Conservation (phyloP, 225 moss, liverwort and hornwort species). For the Thuidium tamariscinum region DNA sequence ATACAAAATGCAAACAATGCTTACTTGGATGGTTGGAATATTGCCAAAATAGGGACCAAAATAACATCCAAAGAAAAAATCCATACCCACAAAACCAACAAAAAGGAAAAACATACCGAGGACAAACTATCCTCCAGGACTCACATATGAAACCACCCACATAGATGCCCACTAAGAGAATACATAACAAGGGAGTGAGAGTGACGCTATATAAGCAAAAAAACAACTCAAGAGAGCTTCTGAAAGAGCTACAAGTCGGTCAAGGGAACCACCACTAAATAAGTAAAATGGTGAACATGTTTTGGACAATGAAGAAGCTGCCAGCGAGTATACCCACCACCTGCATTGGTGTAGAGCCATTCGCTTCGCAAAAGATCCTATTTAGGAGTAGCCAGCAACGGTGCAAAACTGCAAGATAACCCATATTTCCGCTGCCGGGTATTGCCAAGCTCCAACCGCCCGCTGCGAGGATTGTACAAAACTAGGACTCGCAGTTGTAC, state of each 20-base stretch:
- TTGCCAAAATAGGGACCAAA: neutral
- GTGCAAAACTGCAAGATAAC: neutral
- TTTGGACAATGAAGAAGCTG: neutral
- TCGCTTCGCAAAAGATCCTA: slow-evolving; percentile 1
- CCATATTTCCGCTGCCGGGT: neutral
- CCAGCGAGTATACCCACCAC: neutral
- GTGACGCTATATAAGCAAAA: neutral
- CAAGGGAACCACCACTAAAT: neutral
- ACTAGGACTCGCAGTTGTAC: neutral
- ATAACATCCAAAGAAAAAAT: neutral
- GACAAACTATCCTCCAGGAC: neutral
- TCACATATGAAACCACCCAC: neutral
- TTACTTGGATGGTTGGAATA: neutral
- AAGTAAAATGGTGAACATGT: neutral
- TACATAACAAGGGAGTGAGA: neutral
- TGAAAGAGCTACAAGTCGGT: neutral
- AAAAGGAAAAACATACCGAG: neutral
- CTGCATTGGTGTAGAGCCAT: neutral
- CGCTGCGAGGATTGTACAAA: neutral
- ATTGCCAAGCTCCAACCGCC: neutral
- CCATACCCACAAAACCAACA: neutral
- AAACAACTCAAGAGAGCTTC: neutral
- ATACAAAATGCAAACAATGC: neutral
- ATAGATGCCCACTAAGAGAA: neutral
- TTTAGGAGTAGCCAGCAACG: neutral